phyloP scores from a whole-genome alignment of 2,329 filamentous ascomycete genomes.

The Penicillium occitanis region DNA sequence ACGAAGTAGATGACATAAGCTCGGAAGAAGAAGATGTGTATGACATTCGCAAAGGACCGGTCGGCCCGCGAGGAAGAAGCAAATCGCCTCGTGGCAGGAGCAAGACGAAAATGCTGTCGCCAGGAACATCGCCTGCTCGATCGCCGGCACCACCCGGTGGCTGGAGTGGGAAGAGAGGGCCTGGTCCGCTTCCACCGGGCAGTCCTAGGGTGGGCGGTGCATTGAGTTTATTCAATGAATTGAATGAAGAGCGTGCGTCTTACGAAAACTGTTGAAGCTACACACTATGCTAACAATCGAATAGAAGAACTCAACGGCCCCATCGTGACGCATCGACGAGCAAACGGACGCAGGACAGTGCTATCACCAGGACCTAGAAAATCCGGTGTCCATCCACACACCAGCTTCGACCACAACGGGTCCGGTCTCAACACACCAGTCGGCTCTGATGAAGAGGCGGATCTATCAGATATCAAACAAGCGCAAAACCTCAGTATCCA shows the following conservation, averaged over 20 bases:
- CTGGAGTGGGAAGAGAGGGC: conserved; percentile 34
- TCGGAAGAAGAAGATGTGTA: conserved; percentile 65
- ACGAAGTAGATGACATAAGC: conserved; percentile 54
- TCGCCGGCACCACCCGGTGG: conserved; percentile 33
- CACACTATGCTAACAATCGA: not conserved
- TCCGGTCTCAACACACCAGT: conserved; percentile 61
- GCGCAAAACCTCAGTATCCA: conserved; percentile 82
- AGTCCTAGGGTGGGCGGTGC: conserved; percentile 42
- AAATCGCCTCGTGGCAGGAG: conserved; percentile 27
- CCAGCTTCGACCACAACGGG: conserved; percentile 74
- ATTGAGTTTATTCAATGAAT: conserved; percentile 67
- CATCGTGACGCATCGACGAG: conserved; percentile 20
- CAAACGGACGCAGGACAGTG: conserved; percentile 58
- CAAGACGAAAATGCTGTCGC: conserved; percentile 28
- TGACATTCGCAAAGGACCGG: conserved; percentile 39
- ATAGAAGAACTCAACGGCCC: conserved; percentile 19
- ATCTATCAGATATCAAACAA: conserved; percentile 78
- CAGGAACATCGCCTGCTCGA: conserved; percentile 14
- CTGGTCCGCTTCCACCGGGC: conserved; percentile 18
- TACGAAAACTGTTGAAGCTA: not conserved
- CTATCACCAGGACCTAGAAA: conserved; percentile 45
- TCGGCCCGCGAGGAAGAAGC: conserved; percentile 28
- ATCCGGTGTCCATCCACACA: conserved; percentile 71
- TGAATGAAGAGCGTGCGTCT: conserved; percentile 73
- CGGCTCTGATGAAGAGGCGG: conserved; percentile 83